Conservation (phyloP, 2,329 filamentous ascomycete genomes). For the Fusarium setosum region DNA sequence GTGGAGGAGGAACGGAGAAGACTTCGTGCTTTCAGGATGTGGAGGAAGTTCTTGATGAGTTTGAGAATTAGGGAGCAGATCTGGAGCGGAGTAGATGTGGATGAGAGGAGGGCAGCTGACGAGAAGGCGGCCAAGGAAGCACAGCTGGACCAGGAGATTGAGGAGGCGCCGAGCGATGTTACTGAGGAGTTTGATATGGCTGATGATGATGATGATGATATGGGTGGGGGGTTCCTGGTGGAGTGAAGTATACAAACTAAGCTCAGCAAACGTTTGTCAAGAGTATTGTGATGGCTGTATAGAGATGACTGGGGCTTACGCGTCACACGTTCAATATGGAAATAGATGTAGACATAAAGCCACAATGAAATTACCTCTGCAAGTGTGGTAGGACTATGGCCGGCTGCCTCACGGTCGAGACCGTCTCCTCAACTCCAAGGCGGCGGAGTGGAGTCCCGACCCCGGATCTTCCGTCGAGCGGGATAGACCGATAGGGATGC, state of each 20-base stretch:
- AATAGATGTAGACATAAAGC: neutral
- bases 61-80: constrained; percentile 81
- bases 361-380: neutral
- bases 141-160: constrained; percentile 49
- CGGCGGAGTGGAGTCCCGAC: neutral
- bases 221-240: constrained; percentile 59
- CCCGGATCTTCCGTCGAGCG: neutral
- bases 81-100: constrained; percentile 66
- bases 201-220: constrained; percentile 56
- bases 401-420: neutral
- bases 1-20: constrained; percentile 78
- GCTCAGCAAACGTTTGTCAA: neutral
- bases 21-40: constrained; percentile 76
- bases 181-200: constrained; percentile 58
- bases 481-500: neutral
- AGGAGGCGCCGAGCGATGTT: constrained; percentile 53
- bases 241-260: constrained; percentile 41
- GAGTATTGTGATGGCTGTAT: neutral
- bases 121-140: constrained; percentile 51
- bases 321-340: neutral
- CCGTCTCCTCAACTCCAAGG: neutral
- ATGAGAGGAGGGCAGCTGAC: constrained; percentile 56
- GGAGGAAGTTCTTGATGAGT: constrained; percentile 77
- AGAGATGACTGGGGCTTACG: neutral
- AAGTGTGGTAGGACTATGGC: neutral